phyloP scores from a whole-genome alignment of 805 yeast species.

The Candida tammaniensis region DNA sequence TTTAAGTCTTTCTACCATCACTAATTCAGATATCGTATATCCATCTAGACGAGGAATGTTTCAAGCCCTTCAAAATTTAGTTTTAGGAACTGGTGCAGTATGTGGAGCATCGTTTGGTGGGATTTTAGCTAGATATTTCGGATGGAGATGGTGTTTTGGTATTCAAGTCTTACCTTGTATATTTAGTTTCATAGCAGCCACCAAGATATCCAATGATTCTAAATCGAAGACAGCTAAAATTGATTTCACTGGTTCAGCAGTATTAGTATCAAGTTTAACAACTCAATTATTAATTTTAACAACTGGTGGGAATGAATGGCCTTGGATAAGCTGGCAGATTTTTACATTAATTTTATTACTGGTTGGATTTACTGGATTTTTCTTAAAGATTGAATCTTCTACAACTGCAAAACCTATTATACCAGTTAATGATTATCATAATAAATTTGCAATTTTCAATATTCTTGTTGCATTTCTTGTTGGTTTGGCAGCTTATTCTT shows the following conservation, averaged over 20 bases:
- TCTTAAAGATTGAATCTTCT: conserved; percentile 18
- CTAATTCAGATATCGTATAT: conserved; percentile 37
- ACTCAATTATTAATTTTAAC: conserved; percentile 26
- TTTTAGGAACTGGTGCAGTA: conserved; percentile 48
- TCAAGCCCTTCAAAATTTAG: conserved; percentile 38
- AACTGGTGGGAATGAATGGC: conserved; percentile 20
- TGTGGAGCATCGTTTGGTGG: conserved; percentile 70
- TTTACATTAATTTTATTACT: conserved; percentile 11
- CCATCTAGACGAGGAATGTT: conserved; percentile 35
- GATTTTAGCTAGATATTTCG: conserved; percentile 45
- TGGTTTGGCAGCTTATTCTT: conserved; percentile 39
- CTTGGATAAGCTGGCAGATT: conserved; percentile 13
- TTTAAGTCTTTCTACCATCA: conserved; percentile 34
- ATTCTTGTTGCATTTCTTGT: conserved; percentile 31
- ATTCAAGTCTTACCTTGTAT: conserved; percentile 53
- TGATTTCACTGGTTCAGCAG: conserved; percentile 31
- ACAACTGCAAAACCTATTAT: conserved; percentile 30
- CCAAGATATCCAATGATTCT: conserved; percentile 17
- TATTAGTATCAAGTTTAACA: conserved; percentile 30
- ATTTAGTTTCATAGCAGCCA: conserved; percentile 32
- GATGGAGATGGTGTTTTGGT: conserved; percentile 67
- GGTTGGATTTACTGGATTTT: conserved; percentile 13
- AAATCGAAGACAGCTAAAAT: conserved; percentile 18
- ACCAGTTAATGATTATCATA: conserved; percentile 25
- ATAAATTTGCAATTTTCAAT: conserved; percentile 19